Percentiles rank a stretch among this genome's conserved stretches.
phyloP scores from a whole-genome alignment of 2,329 filamentous ascomycete genomes.

The Epichloe sibirici region DNA sequence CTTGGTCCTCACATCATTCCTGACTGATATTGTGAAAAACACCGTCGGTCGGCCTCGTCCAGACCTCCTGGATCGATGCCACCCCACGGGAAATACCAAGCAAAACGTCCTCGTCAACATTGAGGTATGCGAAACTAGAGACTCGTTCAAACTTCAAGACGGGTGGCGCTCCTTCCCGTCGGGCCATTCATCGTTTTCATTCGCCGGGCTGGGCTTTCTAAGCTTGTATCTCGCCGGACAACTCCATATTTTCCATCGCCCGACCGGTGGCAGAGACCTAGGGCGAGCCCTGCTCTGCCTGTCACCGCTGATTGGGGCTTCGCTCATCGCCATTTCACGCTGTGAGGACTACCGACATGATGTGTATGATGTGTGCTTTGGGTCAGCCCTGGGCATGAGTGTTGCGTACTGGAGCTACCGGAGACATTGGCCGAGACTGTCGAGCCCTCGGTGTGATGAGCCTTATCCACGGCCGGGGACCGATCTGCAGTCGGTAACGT shows the following conservation, averaged over 20 bases:
- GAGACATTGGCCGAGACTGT: conserved; percentile 47
- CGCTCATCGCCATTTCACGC: conserved; percentile 56
- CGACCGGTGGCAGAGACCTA: conserved; percentile 35
- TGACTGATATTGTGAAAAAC: conserved; percentile 90
- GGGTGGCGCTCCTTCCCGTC: conserved; percentile 77
- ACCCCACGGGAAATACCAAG: conserved; percentile 44
- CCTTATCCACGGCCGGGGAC: conserved; percentile 39
- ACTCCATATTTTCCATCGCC: conserved; percentile 42
- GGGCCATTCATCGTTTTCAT: conserved; percentile 69
- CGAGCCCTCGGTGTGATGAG: conserved; percentile 40
- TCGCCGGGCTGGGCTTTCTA: conserved; percentile 66
- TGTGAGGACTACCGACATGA: conserved; percentile 62
- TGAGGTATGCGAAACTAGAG: conserved; percentile 59
- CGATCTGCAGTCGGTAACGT: conserved; percentile 19
- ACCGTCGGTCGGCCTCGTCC: conserved; percentile 62
- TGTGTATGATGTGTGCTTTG: conserved; percentile 55
- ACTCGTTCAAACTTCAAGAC: conserved; percentile 61
- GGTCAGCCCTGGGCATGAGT: conserved; percentile 45
- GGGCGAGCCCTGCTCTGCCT: conserved; percentile 45
- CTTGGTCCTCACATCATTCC: conserved; percentile 63
- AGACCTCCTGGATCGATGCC: conserved; percentile 61
- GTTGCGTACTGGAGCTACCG: conserved; percentile 56
- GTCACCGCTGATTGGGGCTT: conserved; percentile 46
- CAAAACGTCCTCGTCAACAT: conserved; percentile 45
- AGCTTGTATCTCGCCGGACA: conserved; percentile 59